A percentile compares a stretch with the other conserved stretches of the same genome.
Conservation (phyloP, 495 filamentous ascomycete genomes). For the Penicillium lividum region DNA sequence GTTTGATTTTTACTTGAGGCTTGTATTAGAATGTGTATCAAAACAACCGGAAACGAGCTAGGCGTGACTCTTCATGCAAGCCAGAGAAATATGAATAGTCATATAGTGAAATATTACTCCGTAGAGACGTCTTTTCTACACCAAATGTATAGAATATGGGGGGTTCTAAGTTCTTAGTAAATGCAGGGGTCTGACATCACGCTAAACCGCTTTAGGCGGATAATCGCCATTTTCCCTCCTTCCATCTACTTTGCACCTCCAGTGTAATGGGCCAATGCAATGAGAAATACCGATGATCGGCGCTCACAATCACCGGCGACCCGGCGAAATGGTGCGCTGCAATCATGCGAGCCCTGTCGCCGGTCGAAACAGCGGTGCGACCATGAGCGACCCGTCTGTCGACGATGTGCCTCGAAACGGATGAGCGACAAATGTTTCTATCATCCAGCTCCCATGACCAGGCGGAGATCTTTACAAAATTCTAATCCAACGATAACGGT, state of each 20-base stretch:
- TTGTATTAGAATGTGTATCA: neutral
- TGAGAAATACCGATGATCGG: constrained; percentile 24
- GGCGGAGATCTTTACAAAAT: constrained; percentile 21
- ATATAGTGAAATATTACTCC: too few species aligned
- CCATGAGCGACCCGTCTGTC: constrained; percentile 42
- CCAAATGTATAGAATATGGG: too few species aligned
- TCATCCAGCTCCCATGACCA: constrained; percentile 49
- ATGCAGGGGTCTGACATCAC: neutral
- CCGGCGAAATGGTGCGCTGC: constrained; percentile 48
- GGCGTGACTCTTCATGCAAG: neutral
- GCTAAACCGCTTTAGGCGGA: neutral
- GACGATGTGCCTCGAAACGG: constrained; percentile 36
- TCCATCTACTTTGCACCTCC: neutral
- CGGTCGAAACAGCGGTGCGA: constrained; percentile 54
- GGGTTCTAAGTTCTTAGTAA: neutral
- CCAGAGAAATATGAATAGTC: too few species aligned
- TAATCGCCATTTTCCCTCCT: neutral
- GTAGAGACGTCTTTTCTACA: too few species aligned
- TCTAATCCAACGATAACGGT: constrained; percentile 11
- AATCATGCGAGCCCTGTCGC: constrained; percentile 55
- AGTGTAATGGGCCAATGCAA: constrained; percentile 6
- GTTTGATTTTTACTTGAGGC: neutral
- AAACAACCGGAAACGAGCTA: neutral
- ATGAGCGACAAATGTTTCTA: constrained; percentile 41
- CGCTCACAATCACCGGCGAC: constrained; percentile 31